Evolutionary conservation across 306 rosid genomes (phyloP).

Genomic region (Pachyrhizus erosus): DNA sequence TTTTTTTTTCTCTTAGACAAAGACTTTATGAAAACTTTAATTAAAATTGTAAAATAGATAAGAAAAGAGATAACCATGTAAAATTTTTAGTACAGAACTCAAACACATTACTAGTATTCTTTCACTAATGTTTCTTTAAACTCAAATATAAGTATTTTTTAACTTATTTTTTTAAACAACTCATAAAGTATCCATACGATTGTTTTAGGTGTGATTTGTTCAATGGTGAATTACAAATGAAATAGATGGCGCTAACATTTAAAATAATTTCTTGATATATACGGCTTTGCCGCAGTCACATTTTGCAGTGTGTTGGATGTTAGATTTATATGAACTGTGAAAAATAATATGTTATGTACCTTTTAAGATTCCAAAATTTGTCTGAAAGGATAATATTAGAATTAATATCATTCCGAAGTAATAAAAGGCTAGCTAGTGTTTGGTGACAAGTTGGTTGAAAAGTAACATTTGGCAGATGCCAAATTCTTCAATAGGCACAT

Average conservation of each 20-base stretch:
- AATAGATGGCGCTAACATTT: not conserved
- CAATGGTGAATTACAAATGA: not conserved
- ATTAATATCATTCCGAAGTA: not conserved
- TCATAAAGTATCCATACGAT: not conserved
- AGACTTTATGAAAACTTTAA: too few relatives aligned
- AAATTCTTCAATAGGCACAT: too few relatives aligned
- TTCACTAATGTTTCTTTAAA: too few relatives aligned
- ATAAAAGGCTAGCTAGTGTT: not conserved
- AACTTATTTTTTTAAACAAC: too few relatives aligned
- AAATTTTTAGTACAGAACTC: too few relatives aligned
- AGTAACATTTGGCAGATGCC: too few relatives aligned
- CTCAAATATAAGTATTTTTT: too few relatives aligned
- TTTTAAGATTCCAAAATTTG: not conserved
- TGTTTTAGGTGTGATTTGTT: not conserved
- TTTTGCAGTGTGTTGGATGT: not conserved
- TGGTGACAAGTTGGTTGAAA: not conserved
- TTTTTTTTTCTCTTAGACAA: too few relatives aligned
- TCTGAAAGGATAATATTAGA: not conserved
- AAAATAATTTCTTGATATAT: not conserved
- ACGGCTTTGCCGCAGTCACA: not conserved
- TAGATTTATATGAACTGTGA: not conserved
- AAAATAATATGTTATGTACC: not conserved
- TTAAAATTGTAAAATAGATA: too few relatives aligned
- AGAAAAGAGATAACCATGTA: too few relatives aligned
- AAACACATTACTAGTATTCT: too few relatives aligned